A percentile compares a stretch with the other conserved stretches of the same genome.
phyloP scores from a whole-genome alignment of 2,329 filamentous ascomycete species.

The Capronia coronata region DNA sequence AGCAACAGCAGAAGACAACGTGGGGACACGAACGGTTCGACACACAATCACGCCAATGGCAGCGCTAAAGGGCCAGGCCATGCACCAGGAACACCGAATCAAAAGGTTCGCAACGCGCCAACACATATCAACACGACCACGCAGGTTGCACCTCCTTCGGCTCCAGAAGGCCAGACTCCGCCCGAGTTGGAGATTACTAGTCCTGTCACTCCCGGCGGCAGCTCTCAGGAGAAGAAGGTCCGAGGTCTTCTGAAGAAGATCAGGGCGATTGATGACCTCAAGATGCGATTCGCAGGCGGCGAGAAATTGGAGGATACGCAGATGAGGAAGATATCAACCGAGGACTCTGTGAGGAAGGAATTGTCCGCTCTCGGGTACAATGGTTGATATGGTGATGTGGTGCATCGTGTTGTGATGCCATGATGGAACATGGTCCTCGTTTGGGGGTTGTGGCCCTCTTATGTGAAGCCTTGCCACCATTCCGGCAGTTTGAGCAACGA shows the following conservation, averaged over 20 bases:
- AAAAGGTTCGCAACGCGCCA: constrained; percentile 14
- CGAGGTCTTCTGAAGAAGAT: constrained; percentile 94
- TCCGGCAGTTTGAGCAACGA: no score
- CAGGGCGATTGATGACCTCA: constrained; percentile 91
- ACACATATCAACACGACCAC: constrained; percentile 33
- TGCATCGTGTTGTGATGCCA: background rate
- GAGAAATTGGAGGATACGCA: constrained; percentile 98
- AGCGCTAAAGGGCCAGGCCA: constrained; percentile 15
- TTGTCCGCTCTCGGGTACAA: constrained; percentile 56
- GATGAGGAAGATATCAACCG: constrained; percentile 94
- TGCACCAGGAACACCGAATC: constrained; percentile 13
- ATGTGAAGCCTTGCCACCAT: no score
- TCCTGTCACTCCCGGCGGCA: constrained; percentile 34
- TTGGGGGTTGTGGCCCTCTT: no score
- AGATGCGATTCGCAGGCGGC: constrained; percentile 88
- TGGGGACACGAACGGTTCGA: constrained; percentile 24
- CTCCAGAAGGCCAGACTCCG: constrained; percentile 27
- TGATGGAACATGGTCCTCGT: no score
- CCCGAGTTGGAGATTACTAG: constrained; percentile 31
- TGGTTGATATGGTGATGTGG: constrained; percentile 25
- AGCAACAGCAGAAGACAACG: constrained; percentile 30
- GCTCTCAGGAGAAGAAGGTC: constrained; percentile 83
- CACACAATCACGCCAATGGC: constrained; percentile 20
- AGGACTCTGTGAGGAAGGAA: constrained; percentile 76
- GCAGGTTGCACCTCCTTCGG: constrained; percentile 29